Base-by-base conservation (phyloP, 2,329 filamentous ascomycete genomes). In the Penicillium paneum region DNA sequence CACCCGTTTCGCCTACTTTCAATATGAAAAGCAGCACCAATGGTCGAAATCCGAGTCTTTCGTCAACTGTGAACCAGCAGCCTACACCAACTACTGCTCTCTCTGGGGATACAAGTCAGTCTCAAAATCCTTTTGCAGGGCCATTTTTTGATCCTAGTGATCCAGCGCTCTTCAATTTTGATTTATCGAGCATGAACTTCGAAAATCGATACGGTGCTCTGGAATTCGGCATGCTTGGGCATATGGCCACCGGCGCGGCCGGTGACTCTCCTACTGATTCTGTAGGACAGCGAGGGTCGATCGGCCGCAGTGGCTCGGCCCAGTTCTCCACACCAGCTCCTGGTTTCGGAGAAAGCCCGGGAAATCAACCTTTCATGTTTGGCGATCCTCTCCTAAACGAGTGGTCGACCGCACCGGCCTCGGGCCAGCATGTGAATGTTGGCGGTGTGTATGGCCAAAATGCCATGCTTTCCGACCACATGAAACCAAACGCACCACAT, bases 141-240 rank as follows among this genome's bases (percentile, higher is more conserved):
- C 73, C 81, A 0, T 80, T 95, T 29, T 96, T 97, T 67, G 92
- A 97, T 64, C 90, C 91, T 0, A 94, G 90, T 68, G 94, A 97
- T 69, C 91, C 92, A 3, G 89, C 91, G 0, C 77, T 96, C 52
- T 97, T 95, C 81, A 97, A 97, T 71, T 96, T 97, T 72, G 92
- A 97, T 71, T 84, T 97, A 11, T 91, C 95, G 52, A 91, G 91
- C 55, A 83, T 97, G 70, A 94, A 94, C 71, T 99, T 97, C 72
- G 92, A 91, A 52, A 97, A 94, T 69, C 91, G 96, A 61, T 99
- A 97, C 69, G 93, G 92, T 56, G 93, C 92, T 17, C 81, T 96
- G 72, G 94, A 97, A 72, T 97, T 97, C 71, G 89, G 91, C 50
- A 97, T 97, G 83, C 83, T 99, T 0, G 91, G 91, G 28, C 93